These are phyloP conservation scores for Coccinonectria pachysandricola DNA, from an alignment of 2,329 filamentous ascomycete species.

Conservation along the genomic window DNA sequence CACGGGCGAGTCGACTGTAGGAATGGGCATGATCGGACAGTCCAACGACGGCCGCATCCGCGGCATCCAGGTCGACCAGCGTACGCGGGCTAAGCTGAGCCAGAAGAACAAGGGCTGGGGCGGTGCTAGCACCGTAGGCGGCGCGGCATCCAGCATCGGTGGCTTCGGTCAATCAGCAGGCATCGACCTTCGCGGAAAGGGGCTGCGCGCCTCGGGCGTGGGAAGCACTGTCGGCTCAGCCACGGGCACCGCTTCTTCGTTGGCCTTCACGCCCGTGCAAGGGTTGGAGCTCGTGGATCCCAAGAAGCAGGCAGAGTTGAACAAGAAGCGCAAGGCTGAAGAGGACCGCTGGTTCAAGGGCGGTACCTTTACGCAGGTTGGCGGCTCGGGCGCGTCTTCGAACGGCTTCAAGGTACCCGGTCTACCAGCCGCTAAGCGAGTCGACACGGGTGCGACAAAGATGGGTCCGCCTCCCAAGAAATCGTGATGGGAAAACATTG, in stretches of 20 bases:
- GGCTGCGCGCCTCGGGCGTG: slow-evolving; percentile 72
- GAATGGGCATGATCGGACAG: slow-evolving; percentile 91
- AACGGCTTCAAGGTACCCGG: slow-evolving; percentile 76
- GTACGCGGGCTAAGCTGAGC: slow-evolving; percentile 84
- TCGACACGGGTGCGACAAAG: slow-evolving; percentile 29
- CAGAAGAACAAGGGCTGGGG: slow-evolving; percentile 97
- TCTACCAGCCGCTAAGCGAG: slow-evolving; percentile 63
- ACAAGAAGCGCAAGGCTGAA: slow-evolving; percentile 82
- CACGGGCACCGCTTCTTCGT: slow-evolving; percentile 70
- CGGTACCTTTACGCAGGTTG: slow-evolving; percentile 89
- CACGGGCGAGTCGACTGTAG: slow-evolving; percentile 71
- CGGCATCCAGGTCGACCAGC: slow-evolving; percentile 79
- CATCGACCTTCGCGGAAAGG: slow-evolving; percentile 65
- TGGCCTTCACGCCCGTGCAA: slow-evolving; percentile 91
- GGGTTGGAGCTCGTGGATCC: slow-evolving; percentile 93
- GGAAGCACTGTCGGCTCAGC: slow-evolving; percentile 52
- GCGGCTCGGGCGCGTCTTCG: slow-evolving; percentile 35
- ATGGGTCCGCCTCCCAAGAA: slow-evolving; percentile 25
- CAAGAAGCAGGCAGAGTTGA: slow-evolving; percentile 78
- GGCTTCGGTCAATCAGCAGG: slow-evolving; percentile 60
- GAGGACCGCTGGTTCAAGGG: slow-evolving; percentile 96
- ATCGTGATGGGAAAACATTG: no score
- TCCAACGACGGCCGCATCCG: slow-evolving; percentile 82
- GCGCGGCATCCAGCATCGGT: slow-evolving; percentile 70
- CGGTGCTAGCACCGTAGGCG: slow-evolving; percentile 51